A percentile compares a stretch with the other conserved stretches of the same genome.
phyloP scores from a whole-genome alignment of 2,329 filamentous ascomycete species.

The Verticillium zaregamsianum region DNA sequence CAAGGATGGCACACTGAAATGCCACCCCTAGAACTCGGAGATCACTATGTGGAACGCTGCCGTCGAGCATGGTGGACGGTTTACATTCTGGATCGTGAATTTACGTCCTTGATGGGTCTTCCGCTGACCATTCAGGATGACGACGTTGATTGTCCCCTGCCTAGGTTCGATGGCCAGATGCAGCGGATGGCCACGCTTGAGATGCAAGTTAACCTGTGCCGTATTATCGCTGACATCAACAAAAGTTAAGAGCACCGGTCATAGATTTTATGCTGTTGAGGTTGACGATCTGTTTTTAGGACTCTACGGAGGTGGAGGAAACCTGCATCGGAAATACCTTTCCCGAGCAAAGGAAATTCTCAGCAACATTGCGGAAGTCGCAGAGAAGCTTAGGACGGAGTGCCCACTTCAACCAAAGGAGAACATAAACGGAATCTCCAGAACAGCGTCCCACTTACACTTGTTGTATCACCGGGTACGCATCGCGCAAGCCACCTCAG shows the following conservation, averaged over 20 bases:
- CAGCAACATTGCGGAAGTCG: slow-evolving; percentile 20
- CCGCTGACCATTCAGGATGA: slow-evolving; percentile 45
- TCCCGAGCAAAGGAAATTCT: slow-evolving; percentile 24
- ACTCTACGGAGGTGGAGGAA: slow-evolving; percentile 23
- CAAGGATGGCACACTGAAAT: slow-evolving; percentile 51
- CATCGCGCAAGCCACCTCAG: background rate
- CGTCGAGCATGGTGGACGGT: slow-evolving; percentile 51
- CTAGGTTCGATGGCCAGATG: slow-evolving; percentile 20
- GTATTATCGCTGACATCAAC: slow-evolving; percentile 24
- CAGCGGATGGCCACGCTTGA: slow-evolving; percentile 22
- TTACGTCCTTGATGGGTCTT: slow-evolving; percentile 49
- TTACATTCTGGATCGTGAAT: slow-evolving; percentile 48
- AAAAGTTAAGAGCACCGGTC: slow-evolving; percentile 16
- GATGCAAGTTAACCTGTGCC: slow-evolving; percentile 26
- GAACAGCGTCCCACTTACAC: slow-evolving; percentile 25
- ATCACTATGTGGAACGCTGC: slow-evolving; percentile 36
- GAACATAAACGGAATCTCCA: slow-evolving; percentile 25
- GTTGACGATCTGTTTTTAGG: slow-evolving; percentile 10
- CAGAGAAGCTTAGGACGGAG: slow-evolving; percentile 23
- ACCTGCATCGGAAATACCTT: slow-evolving; percentile 24
- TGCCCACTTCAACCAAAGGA: slow-evolving; percentile 24
- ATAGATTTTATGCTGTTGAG: background rate
- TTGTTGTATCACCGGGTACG: slow-evolving; percentile 27
- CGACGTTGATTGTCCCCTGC: slow-evolving; percentile 40
- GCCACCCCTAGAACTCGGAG: slow-evolving; percentile 35